Base-by-base conservation (phyloP, 1,284 basidiomycete genomes). In the Agroathelia rolfsii region DNA sequence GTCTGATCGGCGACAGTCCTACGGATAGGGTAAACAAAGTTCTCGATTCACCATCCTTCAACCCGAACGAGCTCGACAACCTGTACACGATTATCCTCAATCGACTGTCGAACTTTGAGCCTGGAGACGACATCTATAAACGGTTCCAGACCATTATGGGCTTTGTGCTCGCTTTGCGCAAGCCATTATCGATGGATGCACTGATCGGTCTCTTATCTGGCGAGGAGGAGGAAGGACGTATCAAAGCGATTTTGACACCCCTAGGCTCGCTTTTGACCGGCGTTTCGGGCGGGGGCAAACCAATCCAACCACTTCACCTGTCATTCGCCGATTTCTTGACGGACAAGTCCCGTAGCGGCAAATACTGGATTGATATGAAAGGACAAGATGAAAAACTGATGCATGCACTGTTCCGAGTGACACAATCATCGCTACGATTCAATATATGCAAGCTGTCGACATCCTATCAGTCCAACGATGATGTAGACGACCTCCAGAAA, bases 401-500 rank as follows among this genome's bases (percentile, higher is more conserved):
- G 0, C 26, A 38, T 1, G 31, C 43, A 3, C 43, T 40, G 13
- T 30, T 53, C 8, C 26, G 35, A 12, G 35, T 47, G 16, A 41
- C 54, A 44, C 28, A 40, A 7, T 15, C 28, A 9, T 41, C 45
- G 10, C 49, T 61, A 12, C 41, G 46, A 19, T 58, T 57, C 41
- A 56, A 51, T 36, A 49, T 53, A 5, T 56, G 48, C 32, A 18
- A 43, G 6, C 24, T 53, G 15, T 38, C 48, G 16, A 47, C 45
- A 4, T 57, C 55, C 8, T 46, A 52, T 33, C 3, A 38, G 2
- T 24, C 13, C 4, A 53, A 54, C 19, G 6, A n/a, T 9, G 44
- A 49, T 3, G 25, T 53, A 9, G 27, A 33, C 2, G 43, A 46
- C 29, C 27, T 46, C 0, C 13, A 23, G 3, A 7, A 23, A 7